Evolutionary conservation across 768 basidiomycete genomes (phyloP), one percentile per base, ranked within the genome.

Genomic region (Neoboletus subvelutipes): DNA sequence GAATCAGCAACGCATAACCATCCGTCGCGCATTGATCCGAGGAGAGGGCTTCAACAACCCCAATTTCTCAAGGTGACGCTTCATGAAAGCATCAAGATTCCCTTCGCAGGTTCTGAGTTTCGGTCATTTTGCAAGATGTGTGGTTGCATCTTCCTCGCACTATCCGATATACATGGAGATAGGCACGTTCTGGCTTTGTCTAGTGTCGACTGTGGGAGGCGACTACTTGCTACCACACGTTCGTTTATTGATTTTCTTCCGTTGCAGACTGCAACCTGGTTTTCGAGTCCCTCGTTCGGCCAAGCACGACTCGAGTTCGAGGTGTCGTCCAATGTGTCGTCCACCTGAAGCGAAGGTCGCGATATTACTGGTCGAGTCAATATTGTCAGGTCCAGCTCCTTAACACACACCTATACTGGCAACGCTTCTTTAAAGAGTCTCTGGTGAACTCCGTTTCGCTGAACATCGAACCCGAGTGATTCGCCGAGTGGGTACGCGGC

Each of bases 1-100:
- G 49, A 65, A 64, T 40, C 26, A 28, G 37, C 45, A 45, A 6
- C 33, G 50, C 45, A 45, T 26, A 31, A 42, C 29, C 50, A 45
- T 24, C 31, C 40, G 17, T 31, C 22, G 52, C 36, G 17, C 46
- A 15, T 58, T 43, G 67, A 66, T 67, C 61, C 67, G 61, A 67
- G 67, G 57, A 68, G 64, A 53, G 55, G 17, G 10, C 20, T 17
- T 29, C 57, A 40, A 53, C 36, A 26, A 4, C 49, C 39, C 50
- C 47, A 42, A 55, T 56, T 33, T 65, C 53, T 54, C 37, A 18
- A 54, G 50, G 41, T 33, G n/a, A 45, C 5, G 20, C 17, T 31
- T 45, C 29, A 50, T 9, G 22, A 37, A 40, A 45, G 33, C 28
- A 62, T 50, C 57, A 40, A 41, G 15, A 37, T 54, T 54, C 43